Percentiles rank a stretch among this genome's conserved stretches.
phyloP scores from a whole-genome alignment of 768 basidiomycete species.

The Candolleomyces eurysporus region DNA sequence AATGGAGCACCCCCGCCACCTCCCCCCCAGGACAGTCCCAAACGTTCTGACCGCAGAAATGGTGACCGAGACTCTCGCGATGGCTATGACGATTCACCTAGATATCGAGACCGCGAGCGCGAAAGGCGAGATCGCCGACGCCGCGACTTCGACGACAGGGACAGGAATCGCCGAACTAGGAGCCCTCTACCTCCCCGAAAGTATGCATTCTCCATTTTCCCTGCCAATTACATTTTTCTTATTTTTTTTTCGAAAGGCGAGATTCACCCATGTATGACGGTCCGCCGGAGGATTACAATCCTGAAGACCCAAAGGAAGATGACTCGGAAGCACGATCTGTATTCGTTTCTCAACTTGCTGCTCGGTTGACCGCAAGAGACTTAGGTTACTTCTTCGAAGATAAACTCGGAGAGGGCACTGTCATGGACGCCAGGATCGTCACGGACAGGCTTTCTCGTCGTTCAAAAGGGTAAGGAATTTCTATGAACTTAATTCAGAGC shows the following conservation, averaged over 20 bases:
- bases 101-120: slow-evolving; percentile 27
- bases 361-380: slow-evolving; percentile 94
- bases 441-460: slow-evolving; percentile 92
- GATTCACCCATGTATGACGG: slow-evolving; percentile 69
- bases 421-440: slow-evolving; percentile 95
- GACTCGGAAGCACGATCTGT: slow-evolving; percentile 98
- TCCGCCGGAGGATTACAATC: slow-evolving; percentile 68
- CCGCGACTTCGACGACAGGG: slow-evolving; percentile 41
- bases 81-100: slow-evolving; percentile 58
- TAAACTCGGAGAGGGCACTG: slow-evolving; percentile 88
- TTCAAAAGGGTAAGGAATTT: slow-evolving; percentile 84
- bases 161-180: slow-evolving; percentile 31
- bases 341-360: slow-evolving; percentile 97
- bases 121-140: slow-evolving; percentile 37
- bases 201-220: slow-evolving; percentile 29
- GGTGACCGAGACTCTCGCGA: slow-evolving; percentile 46
- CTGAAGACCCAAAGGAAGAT: slow-evolving; percentile 90
- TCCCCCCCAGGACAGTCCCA: slow-evolving; percentile 50
- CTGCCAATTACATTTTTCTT: slow-evolving; percentile 2
- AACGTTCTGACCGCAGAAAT: slow-evolving; percentile 54
- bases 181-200: slow-evolving; percentile 38
- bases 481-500: neutral
- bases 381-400: slow-evolving; percentile 99
- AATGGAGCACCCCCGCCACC: slow-evolving; percentile 39
- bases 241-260: slow-evolving; percentile 42